phyloP scores from a whole-genome alignment of 352 stramenopile species.

The Pythium apleroticum region DNA sequence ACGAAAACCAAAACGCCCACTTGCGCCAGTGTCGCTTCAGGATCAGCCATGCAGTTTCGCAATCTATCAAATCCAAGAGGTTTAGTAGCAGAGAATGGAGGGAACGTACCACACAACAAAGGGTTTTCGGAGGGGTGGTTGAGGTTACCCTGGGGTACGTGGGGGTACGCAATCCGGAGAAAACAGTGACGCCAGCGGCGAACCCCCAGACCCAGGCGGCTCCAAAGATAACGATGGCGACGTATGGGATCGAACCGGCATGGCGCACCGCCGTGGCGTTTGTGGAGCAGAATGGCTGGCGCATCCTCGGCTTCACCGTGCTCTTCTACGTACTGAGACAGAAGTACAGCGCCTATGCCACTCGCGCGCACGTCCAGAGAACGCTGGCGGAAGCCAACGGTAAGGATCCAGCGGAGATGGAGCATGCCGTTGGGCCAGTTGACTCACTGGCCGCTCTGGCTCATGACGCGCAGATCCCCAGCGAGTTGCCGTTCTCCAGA shows the following conservation, averaged over 20 bases:
- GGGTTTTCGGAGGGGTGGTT: neutral
- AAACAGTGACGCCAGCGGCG: conserved; percentile 1
- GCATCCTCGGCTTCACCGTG: conserved; percentile 35
- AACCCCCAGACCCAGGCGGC: neutral
- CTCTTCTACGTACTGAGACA: conserved; percentile 30
- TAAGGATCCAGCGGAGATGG: conserved; percentile 23
- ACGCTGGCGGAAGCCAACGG: conserved; percentile 51
- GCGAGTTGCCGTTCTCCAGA: conserved; percentile 52
- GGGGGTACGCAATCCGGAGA: neutral
- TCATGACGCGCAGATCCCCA: conserved; percentile 38
- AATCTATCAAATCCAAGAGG: neutral
- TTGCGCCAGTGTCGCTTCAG: conserved; percentile 13
- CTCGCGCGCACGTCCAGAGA: conserved; percentile 31
- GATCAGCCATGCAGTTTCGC: conserved; percentile 5
- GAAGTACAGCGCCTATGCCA: conserved; percentile 34
- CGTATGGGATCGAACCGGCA: conserved; percentile 12
- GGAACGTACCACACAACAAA: neutral
- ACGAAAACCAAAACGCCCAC: neutral
- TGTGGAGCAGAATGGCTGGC: conserved; percentile 60
- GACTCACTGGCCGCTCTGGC: conserved; percentile 3
- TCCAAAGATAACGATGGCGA: conserved; percentile 6
- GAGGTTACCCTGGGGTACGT: conserved; percentile 12
- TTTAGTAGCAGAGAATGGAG: neutral
- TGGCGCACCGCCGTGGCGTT: conserved; percentile 17
- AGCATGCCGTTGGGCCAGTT: conserved; percentile 5